Conservation (phyloP, 2,329 filamentous ascomycete species). For the Fusarium illudens region DNA sequence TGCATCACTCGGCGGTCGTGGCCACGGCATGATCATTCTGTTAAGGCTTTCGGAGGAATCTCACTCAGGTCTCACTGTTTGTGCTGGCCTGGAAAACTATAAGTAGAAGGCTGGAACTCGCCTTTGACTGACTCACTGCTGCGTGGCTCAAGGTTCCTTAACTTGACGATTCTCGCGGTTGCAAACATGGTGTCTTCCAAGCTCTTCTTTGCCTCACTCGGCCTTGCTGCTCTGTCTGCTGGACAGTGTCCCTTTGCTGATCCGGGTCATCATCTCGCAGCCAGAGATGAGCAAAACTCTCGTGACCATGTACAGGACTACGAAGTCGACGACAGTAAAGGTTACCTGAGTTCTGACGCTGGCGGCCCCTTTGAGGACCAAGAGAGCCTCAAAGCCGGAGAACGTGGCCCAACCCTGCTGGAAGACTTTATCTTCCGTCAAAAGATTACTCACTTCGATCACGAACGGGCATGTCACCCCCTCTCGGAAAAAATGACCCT, state of each 20-base stretch:
- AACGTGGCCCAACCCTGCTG: conserved; percentile 71
- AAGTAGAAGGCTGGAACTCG: conserved; percentile 12
- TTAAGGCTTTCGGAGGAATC: background rate
- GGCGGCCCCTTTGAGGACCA: conserved; percentile 75
- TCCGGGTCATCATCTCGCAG: conserved; percentile 32
- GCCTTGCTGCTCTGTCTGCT: conserved; percentile 39
- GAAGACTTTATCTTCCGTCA: conserved; percentile 79
- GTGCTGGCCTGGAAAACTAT: conserved; percentile 5
- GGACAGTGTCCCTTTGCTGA: conserved; percentile 50
- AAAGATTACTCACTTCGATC: conserved; percentile 76
- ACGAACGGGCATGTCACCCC: conserved; percentile 66
- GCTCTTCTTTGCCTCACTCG: conserved; percentile 37
- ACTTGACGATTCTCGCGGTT: background rate
- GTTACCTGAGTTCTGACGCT: conserved; percentile 70
- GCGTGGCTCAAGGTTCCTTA: background rate
- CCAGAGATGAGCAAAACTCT: conserved; percentile 42
- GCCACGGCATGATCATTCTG: background rate
- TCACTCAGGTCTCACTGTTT: background rate
- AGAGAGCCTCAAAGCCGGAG: conserved; percentile 71
- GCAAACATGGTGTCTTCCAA: conserved; percentile 40
- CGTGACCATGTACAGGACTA: conserved; percentile 47
- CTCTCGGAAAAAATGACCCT: background rate
- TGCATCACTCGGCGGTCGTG: conserved; percentile 6
- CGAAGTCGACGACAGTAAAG: conserved; percentile 61
- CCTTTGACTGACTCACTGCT: background rate